Evolutionary conservation across 1,284 basidiomycete species (phyloP), one percentile per base, ranked within the genome.

Genomic region (Ustanciosporium gigantosporum): DNA sequence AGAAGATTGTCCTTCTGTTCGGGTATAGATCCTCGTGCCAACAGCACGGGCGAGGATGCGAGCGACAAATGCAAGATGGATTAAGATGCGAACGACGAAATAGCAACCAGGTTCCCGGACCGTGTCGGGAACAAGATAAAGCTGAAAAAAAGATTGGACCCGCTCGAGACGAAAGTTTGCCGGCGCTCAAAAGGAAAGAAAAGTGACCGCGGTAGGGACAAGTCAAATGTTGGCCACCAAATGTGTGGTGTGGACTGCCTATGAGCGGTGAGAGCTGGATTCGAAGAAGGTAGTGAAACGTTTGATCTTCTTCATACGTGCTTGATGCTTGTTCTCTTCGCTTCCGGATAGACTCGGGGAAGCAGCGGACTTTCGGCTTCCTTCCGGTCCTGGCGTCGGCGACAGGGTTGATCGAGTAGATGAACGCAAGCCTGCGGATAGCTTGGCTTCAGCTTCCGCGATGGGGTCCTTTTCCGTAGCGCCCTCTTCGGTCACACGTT

Each of bases 271-370:
- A 25, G 58, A 66, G 17, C 45, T 41, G n/a, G 52, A 31, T 31
- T 67, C 59, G 41, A 67, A 67, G 25, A 67, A 62, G 1, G 53
- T 55, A 2, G 65, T 68, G 35, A 68, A 68, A 37, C 65, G 50
- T 36, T 68, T 68, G 48, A 68, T 68, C 55, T 68, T 68, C 46
- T 67, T 67, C 29, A 67, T 23, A 13, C 60, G 41, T 35, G 48
- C 43, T 32, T 53, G 60, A 15, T 65, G 56, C 36, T 62, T 61
- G 34, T 48, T 61, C 40, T 61, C 58, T 37, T 66, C 62, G 37
- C 50, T 56, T 13, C 62, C 57, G 7, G 57, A 49, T 5, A 65
- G 53, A 20, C 56, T 59, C 7, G 55, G 56, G 22, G 62, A 66
- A 17, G 48, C 57, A 8, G 49, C 57, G 13, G 48, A 51, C 14